Evolutionary conservation across 441 rosid genomes (phyloP), one percentile per base, ranked within the genome.

Genomic region (Pelargonium fulgidum): DNA sequence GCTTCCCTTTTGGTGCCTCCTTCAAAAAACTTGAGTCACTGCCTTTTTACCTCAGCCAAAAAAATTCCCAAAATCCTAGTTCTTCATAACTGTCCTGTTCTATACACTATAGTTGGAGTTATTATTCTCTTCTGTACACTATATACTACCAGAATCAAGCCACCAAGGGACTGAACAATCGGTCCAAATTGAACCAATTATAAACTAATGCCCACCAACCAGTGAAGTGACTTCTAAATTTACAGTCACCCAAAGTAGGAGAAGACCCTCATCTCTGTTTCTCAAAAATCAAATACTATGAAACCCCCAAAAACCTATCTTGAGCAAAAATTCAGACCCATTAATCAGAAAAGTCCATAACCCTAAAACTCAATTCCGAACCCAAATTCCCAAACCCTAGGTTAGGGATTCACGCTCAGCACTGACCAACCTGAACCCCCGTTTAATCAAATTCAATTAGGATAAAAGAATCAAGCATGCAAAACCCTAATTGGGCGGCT

Each of bases 51-150:
- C 50, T 19, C 9, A 65, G 29, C 20, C 70, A 47, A 65, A 65
- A 74, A 48, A 44, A 22, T 36, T 69, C 70, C n/a, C 61, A 17
- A 33, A 67, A 22, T n/a, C 63, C 52, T 16, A 73, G 42, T 48
- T n/a, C n/a, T 48, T 48, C 56, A 12, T 3, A 48, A 48, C 56
- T 48, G 56, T 48, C 56, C 56, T 48, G 62, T 48, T 62, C 66
- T 16, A 64, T 42, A 62, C 67, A 65, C 19, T 65, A 42, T 41
- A 61, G 1, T 47, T 33, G 2, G 52, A 61, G 69, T 0, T 0
- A 22, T 12, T 33, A 50, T 70, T 69, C 68, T 54, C 13, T 45
- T 63, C 72, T 52, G 42, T 73, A 66, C 74, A 77, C 72, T 72
- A 65, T 72, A 5, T 26, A 54, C 69, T 16, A 10, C 12, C 11